Evolutionary conservation across 352 stramenopile genomes (phyloP).

Genomic region (Globisporangium emineosum): DNA sequence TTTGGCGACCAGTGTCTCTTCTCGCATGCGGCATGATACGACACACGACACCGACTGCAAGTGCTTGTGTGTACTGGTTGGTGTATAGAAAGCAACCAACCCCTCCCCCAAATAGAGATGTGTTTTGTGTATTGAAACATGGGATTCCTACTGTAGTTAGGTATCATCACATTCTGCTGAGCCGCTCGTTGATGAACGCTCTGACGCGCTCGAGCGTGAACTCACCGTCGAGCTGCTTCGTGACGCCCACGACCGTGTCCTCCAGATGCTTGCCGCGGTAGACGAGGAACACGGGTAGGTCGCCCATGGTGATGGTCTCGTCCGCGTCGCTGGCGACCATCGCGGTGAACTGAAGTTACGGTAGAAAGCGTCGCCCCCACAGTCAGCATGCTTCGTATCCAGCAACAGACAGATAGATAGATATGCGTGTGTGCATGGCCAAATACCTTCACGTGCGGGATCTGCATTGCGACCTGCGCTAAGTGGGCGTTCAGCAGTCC

Average conservation of each 20-base stretch:
- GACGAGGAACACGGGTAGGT: conserved; percentile 69
- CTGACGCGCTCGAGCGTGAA: conserved; percentile 58
- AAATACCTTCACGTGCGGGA: conserved; percentile 59
- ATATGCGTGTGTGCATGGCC: neutral
- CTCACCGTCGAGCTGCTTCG: conserved; percentile 49
- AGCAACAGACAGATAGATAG: too few relatives aligned
- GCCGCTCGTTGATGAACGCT: conserved; percentile 30
- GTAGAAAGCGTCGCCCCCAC: neutral
- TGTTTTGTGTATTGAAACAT: neutral
- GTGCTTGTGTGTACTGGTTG: too few relatives aligned
- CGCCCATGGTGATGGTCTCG: conserved; percentile 50
- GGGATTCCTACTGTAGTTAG: neutral
- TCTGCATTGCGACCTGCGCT: conserved; percentile 42
- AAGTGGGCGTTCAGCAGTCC: conserved; percentile 66
- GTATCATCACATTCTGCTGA: conserved; percentile 17
- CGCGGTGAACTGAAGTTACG: conserved; percentile 43
- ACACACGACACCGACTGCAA: neutral
- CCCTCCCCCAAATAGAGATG: conserved; percentile 16
- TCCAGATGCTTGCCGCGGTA: conserved; percentile 49
- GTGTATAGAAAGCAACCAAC: neutral
- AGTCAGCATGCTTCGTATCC: neutral
- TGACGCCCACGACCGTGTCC: conserved; percentile 64
- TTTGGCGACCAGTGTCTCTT: conserved; percentile 81
- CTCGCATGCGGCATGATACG: conserved; percentile 34
- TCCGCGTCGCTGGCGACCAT: conserved; percentile 69